Evolutionary conservation across 208 protist species (phyloP), one percentile per base, ranked within the genome.

Genomic region (Acanthamoeba lenticulata): DNA sequence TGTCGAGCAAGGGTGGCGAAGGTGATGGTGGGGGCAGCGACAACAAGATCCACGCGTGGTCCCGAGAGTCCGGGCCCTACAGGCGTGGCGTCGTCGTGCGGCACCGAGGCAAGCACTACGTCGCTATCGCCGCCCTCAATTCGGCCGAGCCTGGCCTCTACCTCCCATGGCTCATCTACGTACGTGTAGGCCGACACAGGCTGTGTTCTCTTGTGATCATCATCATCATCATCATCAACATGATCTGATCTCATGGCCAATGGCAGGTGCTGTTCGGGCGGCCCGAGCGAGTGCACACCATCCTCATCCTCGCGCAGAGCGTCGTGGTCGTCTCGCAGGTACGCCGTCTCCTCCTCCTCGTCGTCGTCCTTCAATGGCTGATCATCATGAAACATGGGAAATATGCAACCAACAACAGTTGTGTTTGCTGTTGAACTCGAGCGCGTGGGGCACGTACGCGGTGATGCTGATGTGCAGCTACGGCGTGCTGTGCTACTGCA

Each of bases 401-500:
- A 72, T 38, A 32, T 29, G 6, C 40, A 44, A 7, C 49, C 49
- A 7, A 36, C 42, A 9, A 17, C 72, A 86, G 85, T 36, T 91
- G 52, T 62, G 55, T 29, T 47, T 91, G 32, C 85, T 91, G 55
- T 7, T 91, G 34, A 91, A 91, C 42, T 91, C 85, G 52, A 91
- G 42, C n/a, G 55, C 47, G 32, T 91, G 85, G 85, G 44, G 57
- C 52, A 69, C 57, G 55, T 91, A 91, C 36, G 85, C 55, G 36
- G 57, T 91, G 85, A 91, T 91, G 85, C 55, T 91, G 34, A 32
- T n/a, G 34, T 91, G 85, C 57, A 91, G 57, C 85, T 91, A 91
- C 55, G 29, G 19, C 55, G 57, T 91, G 55, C 85, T 91, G 29
- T 91, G 69, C 52, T 69, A 72, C 55, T 91, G 85, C 36, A 69